phyloP scores from a whole-genome alignment of 2,329 filamentous ascomycete genomes.

The Exophiala oligosperma region DNA sequence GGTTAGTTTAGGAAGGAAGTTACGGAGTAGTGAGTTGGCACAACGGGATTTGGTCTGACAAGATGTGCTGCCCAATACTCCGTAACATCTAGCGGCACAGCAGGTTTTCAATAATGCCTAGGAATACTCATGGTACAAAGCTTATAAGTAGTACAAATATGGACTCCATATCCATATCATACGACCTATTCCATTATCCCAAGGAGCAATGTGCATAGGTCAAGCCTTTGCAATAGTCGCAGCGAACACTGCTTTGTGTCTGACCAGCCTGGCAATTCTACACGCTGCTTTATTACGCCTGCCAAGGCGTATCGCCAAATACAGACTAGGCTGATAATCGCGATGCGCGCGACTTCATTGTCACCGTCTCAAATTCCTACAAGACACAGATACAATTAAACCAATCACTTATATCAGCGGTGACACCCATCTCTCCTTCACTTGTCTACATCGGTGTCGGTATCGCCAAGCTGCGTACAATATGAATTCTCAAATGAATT shows the following conservation, averaged over 20 bases:
- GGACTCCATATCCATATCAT: too few species aligned
- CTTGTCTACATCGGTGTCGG: neutral
- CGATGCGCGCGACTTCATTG: neutral
- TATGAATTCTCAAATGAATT: conserved; percentile 31
- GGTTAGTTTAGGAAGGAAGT: too few species aligned
- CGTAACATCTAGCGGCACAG: too few species aligned
- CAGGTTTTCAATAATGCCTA: too few species aligned
- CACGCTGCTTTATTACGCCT: neutral
- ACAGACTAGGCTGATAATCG: conserved; percentile 11
- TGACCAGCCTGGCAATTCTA: neutral
- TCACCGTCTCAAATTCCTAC: neutral
- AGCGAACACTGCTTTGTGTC: neutral
- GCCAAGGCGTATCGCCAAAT: conserved; percentile 6
- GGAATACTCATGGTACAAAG: too few species aligned
- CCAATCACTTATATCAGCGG: neutral
- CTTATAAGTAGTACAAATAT: too few species aligned
- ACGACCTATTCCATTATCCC: too few species aligned
- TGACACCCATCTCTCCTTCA: neutral
- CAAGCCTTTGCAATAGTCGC: too few species aligned
- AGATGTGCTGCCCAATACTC: too few species aligned
- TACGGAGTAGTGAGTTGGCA: too few species aligned
- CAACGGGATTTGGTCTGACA: too few species aligned
- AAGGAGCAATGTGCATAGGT: too few species aligned
- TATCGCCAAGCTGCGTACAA: neutral
- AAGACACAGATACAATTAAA: neutral